Evolutionary conservation across 331 rosid genomes (phyloP).

Genomic region (Dryas integrifolia): DNA sequence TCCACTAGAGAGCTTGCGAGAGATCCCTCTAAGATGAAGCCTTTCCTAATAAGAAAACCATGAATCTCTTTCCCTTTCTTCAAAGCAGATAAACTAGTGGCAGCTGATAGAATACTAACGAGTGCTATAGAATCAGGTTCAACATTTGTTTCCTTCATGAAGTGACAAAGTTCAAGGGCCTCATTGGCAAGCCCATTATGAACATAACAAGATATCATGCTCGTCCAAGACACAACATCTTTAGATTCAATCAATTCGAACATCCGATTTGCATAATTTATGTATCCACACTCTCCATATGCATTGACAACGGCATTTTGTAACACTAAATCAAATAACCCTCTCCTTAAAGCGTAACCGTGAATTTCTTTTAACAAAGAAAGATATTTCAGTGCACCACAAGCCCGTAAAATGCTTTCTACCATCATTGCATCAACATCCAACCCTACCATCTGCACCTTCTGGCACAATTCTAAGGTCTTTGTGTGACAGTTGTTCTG

Average conservation of each 20-base stretch:
- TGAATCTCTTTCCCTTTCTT: constrained; percentile 77
- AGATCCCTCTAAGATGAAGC: constrained; percentile 50
- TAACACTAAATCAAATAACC: constrained; percentile 47
- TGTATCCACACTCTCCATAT: constrained; percentile 52
- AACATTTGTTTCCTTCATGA: constrained; percentile 42
- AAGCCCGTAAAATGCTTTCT: constrained; percentile 64
- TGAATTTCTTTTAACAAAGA: constrained; percentile 57
- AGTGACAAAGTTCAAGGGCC: constrained; percentile 55
- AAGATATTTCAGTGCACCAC: constrained; percentile 43
- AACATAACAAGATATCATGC: constrained; percentile 63
- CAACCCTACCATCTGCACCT: constrained; percentile 42
- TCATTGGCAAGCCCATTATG: constrained; percentile 55
- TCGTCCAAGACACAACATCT: constrained; percentile 82
- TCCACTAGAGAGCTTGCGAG: constrained; percentile 65
- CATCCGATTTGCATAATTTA: constrained; percentile 43
- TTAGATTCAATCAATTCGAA: constrained; percentile 54
- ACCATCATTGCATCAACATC: constrained; percentile 60
- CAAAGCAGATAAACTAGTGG: constrained; percentile 63
- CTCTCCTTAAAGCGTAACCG: constrained; percentile 42
- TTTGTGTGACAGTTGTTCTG: constrained; percentile 44
- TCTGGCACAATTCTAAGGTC: constrained; percentile 50
- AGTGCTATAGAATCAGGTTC: constrained; percentile 60
- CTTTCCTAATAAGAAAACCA: constrained; percentile 64
- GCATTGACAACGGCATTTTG: constrained; percentile 59
- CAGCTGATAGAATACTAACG: constrained; percentile 57